Conservation (phyloP, 768 basidiomycete species). For the Rhodotorula taiwanensis region DNA sequence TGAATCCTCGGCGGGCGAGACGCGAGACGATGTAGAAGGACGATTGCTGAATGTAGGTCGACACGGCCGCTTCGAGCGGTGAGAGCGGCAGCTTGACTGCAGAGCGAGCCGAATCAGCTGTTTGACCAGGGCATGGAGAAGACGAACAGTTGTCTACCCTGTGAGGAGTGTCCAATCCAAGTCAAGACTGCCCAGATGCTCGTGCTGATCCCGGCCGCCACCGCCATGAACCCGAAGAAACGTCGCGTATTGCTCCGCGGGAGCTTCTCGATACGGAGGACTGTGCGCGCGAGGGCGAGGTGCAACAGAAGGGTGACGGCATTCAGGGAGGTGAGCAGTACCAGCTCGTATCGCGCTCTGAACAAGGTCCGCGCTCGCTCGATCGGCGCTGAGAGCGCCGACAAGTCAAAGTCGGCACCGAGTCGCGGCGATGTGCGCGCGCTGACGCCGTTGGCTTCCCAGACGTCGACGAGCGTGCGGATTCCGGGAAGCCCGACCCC, state of each 20-base stretch:
- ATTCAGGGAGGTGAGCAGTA: slow-evolving; percentile 37
- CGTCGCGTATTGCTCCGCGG: slow-evolving; percentile 40
- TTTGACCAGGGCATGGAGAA: neutral
- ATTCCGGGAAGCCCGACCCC: slow-evolving; percentile 28
- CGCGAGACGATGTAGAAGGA: slow-evolving; percentile 81
- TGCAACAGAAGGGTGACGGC: slow-evolving; percentile 36
- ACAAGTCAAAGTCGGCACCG: neutral
- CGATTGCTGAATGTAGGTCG: slow-evolving; percentile 76
- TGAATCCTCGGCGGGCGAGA: slow-evolving; percentile 88
- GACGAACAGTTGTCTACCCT: slow-evolving; percentile 44
- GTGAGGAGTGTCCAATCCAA: neutral
- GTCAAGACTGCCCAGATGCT: slow-evolving; percentile 26
- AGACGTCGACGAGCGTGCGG: slow-evolving; percentile 32
- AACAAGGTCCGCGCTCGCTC: slow-evolving; percentile 32
- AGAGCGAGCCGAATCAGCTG: too few species aligned
- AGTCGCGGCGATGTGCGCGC: neutral
- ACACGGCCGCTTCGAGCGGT: slow-evolving; percentile 34
- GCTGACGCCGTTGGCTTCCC: slow-evolving; percentile 32
- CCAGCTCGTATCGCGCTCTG: slow-evolving; percentile 33
- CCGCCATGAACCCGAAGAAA: slow-evolving; percentile 39
- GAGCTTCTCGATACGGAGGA: slow-evolving; percentile 37
- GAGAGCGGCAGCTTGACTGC: slow-evolving; percentile 30
- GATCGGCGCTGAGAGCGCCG: slow-evolving; percentile 4
- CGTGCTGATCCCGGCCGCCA: slow-evolving; percentile 26
- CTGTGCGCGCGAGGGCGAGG: slow-evolving; percentile 33